Evolutionary conservation across 148 eudicot genomes (phyloP).

Genomic region (Polygonum aviculare): DNA sequence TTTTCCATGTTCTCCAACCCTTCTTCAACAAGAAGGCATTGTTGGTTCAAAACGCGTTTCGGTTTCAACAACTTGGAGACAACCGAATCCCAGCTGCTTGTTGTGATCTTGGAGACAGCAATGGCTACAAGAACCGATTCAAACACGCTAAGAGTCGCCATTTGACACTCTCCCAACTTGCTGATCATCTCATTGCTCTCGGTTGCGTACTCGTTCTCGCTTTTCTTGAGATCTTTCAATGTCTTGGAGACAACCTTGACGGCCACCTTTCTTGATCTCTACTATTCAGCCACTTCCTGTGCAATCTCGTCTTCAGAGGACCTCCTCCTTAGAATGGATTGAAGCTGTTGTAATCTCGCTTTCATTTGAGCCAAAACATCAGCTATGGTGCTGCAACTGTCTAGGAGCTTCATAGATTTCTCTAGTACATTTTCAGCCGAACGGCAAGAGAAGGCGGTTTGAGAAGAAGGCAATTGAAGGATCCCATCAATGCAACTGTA

Average conservation of each 20-base stretch:
- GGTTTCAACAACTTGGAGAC: not conserved
- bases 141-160: not conserved
- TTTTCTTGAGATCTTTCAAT: not conserved
- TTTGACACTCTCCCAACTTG: not conserved
- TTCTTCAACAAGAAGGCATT: not conserved
- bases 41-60: not conserved
- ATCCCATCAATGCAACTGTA: conserved; percentile 24
- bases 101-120: not conserved
- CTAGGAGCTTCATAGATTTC: conserved; percentile 22
- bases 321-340: not conserved
- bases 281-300: not conserved
- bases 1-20: not conserved
- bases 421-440: conserved; percentile 21
- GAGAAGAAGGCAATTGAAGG: conserved; percentile 21
- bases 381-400: conserved; percentile 13
- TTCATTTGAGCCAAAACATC: conserved; percentile 17
- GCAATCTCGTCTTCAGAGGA: not conserved
- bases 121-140: not conserved
- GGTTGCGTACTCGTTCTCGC: not conserved
- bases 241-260: not conserved
- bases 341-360: conserved; percentile 8
- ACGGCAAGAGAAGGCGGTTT: conserved; percentile 17
- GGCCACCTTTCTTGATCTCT: not conserved
- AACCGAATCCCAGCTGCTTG: not conserved
- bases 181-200: not conserved